Evolutionary conservation across 2,329 filamentous ascomycete genomes (phyloP).

Genomic region (Ambrosiella beaveri): DNA sequence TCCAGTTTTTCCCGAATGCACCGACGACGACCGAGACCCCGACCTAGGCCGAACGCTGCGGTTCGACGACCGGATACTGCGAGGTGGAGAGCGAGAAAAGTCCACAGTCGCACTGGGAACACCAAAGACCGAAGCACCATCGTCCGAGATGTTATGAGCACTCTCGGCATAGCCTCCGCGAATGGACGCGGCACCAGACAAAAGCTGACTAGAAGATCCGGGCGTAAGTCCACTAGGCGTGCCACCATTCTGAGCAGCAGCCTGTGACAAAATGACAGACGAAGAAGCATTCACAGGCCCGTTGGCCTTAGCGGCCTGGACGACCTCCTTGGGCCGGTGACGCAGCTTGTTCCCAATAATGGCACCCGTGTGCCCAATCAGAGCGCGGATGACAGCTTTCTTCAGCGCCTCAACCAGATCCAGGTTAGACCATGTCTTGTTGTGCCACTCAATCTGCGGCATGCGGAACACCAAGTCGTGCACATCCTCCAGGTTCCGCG

Average conservation of each 20-base stretch:
- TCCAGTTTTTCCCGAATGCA: constrained; percentile 9
- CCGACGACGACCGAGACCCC: constrained; percentile 9
- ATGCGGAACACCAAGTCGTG: constrained; percentile 95
- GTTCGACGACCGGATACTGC: constrained; percentile 32
- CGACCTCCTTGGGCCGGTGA: constrained; percentile 60
- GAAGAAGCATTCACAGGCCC: constrained; percentile 41
- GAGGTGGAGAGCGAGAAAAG: constrained; percentile 41
- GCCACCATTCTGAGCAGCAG: constrained; percentile 16
- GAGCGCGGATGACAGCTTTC: constrained; percentile 80
- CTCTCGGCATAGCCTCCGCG: constrained; percentile 22
- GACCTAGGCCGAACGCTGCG: constrained; percentile 20
- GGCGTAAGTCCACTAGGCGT: neutral
- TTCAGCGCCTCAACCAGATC: constrained; percentile 86
- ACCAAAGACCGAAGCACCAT: constrained; percentile 37
- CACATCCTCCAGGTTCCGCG: constrained; percentile 89
- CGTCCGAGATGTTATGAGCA: constrained; percentile 37
- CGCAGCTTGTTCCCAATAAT: constrained; percentile 97
- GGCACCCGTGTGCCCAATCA: constrained; percentile 88
- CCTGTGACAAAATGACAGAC: constrained; percentile 37
- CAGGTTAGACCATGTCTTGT: constrained; percentile 98
- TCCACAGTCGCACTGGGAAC: constrained; percentile 31
- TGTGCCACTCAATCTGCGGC: constrained; percentile 85
- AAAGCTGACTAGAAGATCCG: neutral
- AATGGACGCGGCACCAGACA: constrained; percentile 23
- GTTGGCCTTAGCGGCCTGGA: constrained; percentile 46